A percentile compares a stretch with the other conserved stretches of the same genome.
Conservation (phyloP, 2,329 filamentous ascomycete species). For the Penicillium glabrum region DNA sequence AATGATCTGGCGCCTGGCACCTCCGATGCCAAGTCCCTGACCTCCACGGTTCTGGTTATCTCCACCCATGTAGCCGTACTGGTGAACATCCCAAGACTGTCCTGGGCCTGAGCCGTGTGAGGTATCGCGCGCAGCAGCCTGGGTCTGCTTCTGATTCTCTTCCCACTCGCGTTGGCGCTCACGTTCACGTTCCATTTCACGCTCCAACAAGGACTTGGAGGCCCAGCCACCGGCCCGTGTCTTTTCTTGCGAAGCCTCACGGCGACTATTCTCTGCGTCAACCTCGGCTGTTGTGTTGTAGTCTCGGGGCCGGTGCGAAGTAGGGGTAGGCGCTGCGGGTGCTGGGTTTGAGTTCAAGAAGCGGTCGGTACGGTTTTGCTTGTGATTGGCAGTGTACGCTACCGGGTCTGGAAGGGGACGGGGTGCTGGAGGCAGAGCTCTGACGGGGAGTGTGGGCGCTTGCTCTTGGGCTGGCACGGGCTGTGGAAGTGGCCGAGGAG, state of each 20-base stretch:
- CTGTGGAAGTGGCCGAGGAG: constrained; percentile 32
- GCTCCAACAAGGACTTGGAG: constrained; percentile 62
- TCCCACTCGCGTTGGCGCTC: constrained; percentile 67
- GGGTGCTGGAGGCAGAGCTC: constrained; percentile 27
- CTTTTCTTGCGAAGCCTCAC: constrained; percentile 55
- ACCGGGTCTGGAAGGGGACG: constrained; percentile 51
- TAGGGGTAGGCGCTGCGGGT: constrained; percentile 41
- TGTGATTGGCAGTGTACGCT: constrained; percentile 32
- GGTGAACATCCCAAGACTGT: constrained; percentile 61
- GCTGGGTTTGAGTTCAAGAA: constrained; percentile 57
- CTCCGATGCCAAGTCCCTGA: constrained; percentile 53
- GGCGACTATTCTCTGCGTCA: constrained; percentile 56
- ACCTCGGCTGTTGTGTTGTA: constrained; percentile 56
- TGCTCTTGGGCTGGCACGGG: constrained; percentile 20
- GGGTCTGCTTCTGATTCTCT: constrained; percentile 55
- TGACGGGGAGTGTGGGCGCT: constrained; percentile 7
- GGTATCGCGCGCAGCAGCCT: constrained; percentile 45
- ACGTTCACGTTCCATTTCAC: constrained; percentile 67
- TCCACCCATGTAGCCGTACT: constrained; percentile 64
- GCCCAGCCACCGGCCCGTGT: constrained; percentile 62
- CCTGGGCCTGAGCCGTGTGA: constrained; percentile 51
- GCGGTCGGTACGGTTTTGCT: constrained; percentile 52
- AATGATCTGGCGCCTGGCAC: constrained; percentile 61
- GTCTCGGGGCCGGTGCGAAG: constrained; percentile 44
- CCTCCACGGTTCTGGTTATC: constrained; percentile 61